Evolutionary conservation across 129 eudicot species (phyloP), one percentile per base, ranked within the genome.

Genomic region (Silybum marianum): DNA sequence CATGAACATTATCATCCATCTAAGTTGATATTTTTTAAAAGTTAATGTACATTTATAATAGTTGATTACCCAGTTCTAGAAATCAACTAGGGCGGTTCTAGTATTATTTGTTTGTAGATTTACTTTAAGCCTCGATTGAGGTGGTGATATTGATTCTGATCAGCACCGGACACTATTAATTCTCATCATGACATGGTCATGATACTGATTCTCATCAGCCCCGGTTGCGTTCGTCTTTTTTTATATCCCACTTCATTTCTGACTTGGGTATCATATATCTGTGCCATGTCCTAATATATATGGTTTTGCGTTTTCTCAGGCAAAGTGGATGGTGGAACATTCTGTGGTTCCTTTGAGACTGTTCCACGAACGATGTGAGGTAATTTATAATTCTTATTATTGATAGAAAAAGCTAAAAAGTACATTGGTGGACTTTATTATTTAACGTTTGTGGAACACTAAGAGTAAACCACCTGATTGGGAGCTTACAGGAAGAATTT

Each of bases 321-420:
- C 98, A 54, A 96, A 88, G 83, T 96, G 99, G 99, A 83, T 91
- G 85, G 99, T 96, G 72, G 99, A 96, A 82, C 85, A 89, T 81
- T 78, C 99, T 65, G 67, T 96, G 78, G 97, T 96, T 19, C 92
- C 99, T 23, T 81, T 93, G 86, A 93, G 92, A 83, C 87, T 89
- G 70, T 96, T 96, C 65, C 99, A 96, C 83, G 99, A 96, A 87
- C 99, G 99, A 18, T 96, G 99, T 80, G 99, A 96, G 94, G 99
- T 96, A 71, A 77, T 25, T 63, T 38, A 34, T 44, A 12, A 48
- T 7, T 80, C 48, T 48, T 60, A 12, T 3, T 22, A 72, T 74
- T 73, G 24, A 76, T 77, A 83, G 21, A 77, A n/a, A 58, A 71
- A 38, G 58, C 36, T 71, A 60, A 58, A 60, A 82, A 42, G 60